Percentiles rank a stretch among this genome's conserved stretches.
phyloP scores from a whole-genome alignment of 371 early-diverging fungal genomes.

The Parasitella parasitica region DNA sequence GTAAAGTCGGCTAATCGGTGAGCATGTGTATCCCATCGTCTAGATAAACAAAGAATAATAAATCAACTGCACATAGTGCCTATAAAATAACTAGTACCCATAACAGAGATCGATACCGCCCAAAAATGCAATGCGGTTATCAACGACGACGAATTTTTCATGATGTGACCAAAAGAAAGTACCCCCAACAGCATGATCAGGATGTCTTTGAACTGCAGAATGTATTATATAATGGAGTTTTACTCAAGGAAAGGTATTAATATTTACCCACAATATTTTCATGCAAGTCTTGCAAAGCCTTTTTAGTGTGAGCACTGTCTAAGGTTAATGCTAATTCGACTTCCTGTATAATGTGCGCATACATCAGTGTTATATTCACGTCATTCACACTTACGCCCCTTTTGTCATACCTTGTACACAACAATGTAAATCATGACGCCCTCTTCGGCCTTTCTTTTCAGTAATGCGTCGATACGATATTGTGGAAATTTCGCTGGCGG shows the following conservation, averaged over 20 bases:
- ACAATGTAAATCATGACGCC: conserved; percentile 89
- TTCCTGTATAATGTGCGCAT: too few relatives aligned
- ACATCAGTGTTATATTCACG: too few relatives aligned
- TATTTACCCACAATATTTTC: conserved; percentile 69
- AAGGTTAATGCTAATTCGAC: conserved; percentile 75
- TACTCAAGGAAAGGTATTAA: conserved; percentile 18
- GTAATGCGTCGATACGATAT: conserved; percentile 78
- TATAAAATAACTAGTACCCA: conserved; percentile 39
- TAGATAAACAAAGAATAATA: not conserved
- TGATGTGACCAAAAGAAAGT: conserved; percentile 82
- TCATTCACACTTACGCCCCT: not conserved
- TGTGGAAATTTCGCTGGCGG: conserved; percentile 71
- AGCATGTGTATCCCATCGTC: conserved; percentile 79
- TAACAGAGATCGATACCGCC: conserved; percentile 84
- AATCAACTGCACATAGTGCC: not conserved
- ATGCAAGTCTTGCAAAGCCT: conserved; percentile 69
- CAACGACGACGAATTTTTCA: conserved; percentile 77
- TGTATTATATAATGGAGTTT: not conserved
- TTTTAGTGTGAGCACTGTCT: conserved; percentile 81
- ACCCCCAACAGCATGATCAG: conserved; percentile 66
- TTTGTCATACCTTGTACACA: conserved; percentile 69
- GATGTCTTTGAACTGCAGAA: conserved; percentile 63
- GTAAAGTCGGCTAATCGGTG: conserved; percentile 56
- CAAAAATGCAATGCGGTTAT: conserved; percentile 72
- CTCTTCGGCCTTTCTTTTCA: conserved; percentile 84